Conservation (phyloP, 2,329 filamentous ascomycete genomes). For the Trichoderma gracile region DNA sequence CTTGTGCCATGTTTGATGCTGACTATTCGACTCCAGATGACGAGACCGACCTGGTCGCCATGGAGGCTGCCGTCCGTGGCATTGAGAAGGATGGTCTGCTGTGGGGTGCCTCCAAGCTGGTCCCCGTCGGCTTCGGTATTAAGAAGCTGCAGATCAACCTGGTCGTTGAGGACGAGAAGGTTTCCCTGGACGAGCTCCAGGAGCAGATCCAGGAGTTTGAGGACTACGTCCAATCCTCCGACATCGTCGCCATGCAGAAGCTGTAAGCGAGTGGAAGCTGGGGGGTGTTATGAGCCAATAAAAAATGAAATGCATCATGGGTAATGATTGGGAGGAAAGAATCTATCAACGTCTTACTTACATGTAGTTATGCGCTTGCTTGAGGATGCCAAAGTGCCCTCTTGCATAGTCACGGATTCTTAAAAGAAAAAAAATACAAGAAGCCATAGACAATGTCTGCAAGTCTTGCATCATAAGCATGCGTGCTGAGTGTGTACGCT, state of each 20-base stretch:
- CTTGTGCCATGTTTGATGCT: not conserved
- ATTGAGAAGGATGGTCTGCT: constrained; percentile 93
- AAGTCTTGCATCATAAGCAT: too few relatives aligned
- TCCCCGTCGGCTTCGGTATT: constrained; percentile 94
- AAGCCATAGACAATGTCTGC: constrained; percentile 24
- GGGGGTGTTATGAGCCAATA: constrained; percentile 4
- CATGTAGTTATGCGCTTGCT: constrained; percentile 21
- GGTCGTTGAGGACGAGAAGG: constrained; percentile 95
- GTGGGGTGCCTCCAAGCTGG: constrained; percentile 90
- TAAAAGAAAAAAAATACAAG: constrained; percentile 19
- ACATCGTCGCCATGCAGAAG: constrained; percentile 90
- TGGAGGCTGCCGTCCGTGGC: constrained; percentile 77
- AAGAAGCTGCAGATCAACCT: constrained; percentile 99
- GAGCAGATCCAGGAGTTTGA: constrained; percentile 79
- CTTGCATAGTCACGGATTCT: constrained; percentile 26
- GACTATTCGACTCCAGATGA: constrained; percentile 60
- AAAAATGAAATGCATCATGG: constrained; percentile 26
- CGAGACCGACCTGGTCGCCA: constrained; percentile 84
- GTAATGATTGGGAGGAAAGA: constrained; percentile 26
- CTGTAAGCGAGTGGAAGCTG: constrained; percentile 57
- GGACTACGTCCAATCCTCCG: constrained; percentile 94
- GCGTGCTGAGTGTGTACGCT: too few relatives aligned
- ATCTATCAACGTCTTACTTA: constrained; percentile 24
- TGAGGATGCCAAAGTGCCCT: constrained; percentile 24
- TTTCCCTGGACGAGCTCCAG: constrained; percentile 84